Conservation (phyloP, 306 rosid species). For the Trifolium fragiferum region DNA sequence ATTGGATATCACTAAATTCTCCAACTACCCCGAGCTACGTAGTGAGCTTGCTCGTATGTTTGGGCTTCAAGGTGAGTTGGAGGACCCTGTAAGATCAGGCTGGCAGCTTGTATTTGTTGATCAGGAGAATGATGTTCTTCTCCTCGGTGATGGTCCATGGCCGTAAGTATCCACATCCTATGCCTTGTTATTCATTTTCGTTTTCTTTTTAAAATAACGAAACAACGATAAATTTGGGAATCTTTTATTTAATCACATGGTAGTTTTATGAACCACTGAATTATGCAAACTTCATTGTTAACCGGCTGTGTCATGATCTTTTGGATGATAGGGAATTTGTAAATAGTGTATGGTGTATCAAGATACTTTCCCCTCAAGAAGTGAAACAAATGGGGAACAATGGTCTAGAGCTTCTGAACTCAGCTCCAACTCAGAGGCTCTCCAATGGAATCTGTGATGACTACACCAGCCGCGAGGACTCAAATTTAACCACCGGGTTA, state of each 20-base stretch:
- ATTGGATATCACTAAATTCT: slow-evolving; percentile 67
- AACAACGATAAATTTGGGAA: background rate
- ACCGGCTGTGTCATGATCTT: slow-evolving; percentile 16
- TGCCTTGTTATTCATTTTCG: slow-evolving; percentile 10
- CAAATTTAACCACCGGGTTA: slow-evolving; percentile 71
- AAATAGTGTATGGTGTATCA: slow-evolving; percentile 92
- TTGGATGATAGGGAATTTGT: slow-evolving; percentile 82
- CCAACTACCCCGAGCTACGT: slow-evolving; percentile 85
- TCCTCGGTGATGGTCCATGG: slow-evolving; percentile 78
- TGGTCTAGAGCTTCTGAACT: slow-evolving; percentile 76
- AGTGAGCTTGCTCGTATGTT: slow-evolving; percentile 88
- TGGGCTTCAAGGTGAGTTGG: slow-evolving; percentile 84
- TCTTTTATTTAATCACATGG: slow-evolving; percentile 2
- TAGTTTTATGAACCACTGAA: slow-evolving; percentile 9
- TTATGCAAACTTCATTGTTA: slow-evolving; percentile 4
- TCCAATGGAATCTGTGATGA: slow-evolving; percentile 71
- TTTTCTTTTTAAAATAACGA: background rate
- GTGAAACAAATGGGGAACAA: slow-evolving; percentile 90
- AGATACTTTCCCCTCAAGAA: slow-evolving; percentile 94
- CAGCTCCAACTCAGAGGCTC: slow-evolving; percentile 79
- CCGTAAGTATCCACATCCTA: slow-evolving; percentile 41
- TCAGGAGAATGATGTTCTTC: slow-evolving; percentile 93
- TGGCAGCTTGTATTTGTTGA: slow-evolving; percentile 99
- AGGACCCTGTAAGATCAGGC: slow-evolving; percentile 98
- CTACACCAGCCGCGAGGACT: slow-evolving; percentile 68